These are phyloP conservation scores for Bigelowiella natans DNA, from an alignment of 78 protist species.

Conservation along the genomic window DNA sequence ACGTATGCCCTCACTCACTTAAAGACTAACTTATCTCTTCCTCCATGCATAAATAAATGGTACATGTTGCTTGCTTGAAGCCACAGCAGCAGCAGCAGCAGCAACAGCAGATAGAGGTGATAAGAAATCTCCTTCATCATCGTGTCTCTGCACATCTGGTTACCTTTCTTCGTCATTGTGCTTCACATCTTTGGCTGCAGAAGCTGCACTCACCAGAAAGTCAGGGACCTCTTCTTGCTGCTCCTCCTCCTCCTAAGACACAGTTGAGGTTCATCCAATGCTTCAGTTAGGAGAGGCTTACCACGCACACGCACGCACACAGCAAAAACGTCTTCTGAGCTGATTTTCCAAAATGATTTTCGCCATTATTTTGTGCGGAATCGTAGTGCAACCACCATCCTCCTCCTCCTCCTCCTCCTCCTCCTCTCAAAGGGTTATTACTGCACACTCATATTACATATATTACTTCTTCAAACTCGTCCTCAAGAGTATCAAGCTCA, in stretches of 20 bases:
- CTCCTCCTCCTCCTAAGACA: no score
- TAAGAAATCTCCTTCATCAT: no score
- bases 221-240: neutral
- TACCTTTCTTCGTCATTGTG: no score
- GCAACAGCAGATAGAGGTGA: no score
- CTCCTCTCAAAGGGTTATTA: neutral
- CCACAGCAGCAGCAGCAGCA: no score
- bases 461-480: neutral
- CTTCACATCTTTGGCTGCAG: neutral
- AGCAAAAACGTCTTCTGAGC: no score
- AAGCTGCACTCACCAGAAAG: neutral
- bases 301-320: neutral
- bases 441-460: neutral
- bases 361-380: neutral
- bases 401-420: neutral
- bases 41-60: no score
- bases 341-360: no score
- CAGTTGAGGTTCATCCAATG: neutral
- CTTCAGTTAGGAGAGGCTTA: neutral
- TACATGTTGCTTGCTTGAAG: no score
- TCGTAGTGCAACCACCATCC: neutral
- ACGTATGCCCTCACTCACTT: no score
- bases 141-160: no score
- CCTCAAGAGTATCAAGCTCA: neutral
- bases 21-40: no score